phyloP scores from a whole-genome alignment of 768 basidiomycete genomes.

The Tulasnella calospora region DNA sequence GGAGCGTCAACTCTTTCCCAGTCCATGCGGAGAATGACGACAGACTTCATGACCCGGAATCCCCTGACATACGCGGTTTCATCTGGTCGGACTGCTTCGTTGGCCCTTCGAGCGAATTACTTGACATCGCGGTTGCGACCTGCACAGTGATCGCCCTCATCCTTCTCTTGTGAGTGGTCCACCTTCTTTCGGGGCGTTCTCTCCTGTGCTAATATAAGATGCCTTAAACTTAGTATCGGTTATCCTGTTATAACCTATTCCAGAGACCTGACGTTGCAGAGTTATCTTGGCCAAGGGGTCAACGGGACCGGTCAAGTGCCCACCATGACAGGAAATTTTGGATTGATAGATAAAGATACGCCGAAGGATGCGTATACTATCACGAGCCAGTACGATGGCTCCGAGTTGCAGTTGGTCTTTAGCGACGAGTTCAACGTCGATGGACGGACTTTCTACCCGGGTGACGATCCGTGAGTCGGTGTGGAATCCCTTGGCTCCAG shows the following conservation, averaged over 20 bases:
- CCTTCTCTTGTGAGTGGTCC: not conserved
- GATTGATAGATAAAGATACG: conserved; percentile 72
- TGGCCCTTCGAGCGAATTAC: not conserved
- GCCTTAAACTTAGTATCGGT: conserved; percentile 34
- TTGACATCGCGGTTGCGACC: not conserved
- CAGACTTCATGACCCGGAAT: not conserved
- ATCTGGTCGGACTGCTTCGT: not conserved
- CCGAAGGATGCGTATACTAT: conserved; percentile 51
- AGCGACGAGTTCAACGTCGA: conserved; percentile 84
- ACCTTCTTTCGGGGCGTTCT: no score
- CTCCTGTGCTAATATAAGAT: not conserved
- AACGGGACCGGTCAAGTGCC: conserved; percentile 86
- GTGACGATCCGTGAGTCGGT: conserved; percentile 59
- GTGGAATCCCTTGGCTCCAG: no score
- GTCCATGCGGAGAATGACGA: not conserved
- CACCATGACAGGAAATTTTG: conserved; percentile 57
- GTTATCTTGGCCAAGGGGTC: conserved; percentile 44
- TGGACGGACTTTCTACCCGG: conserved; percentile 76
- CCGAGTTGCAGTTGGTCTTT: conserved; percentile 65
- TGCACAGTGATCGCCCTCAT: not conserved
- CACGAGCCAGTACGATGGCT: conserved; percentile 50
- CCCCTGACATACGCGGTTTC: not conserved
- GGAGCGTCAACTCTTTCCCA: not conserved
- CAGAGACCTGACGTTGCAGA: conserved; percentile 34
- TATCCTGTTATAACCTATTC: conserved; percentile 71